Evolutionary conservation across 1,139 yeast species (phyloP).

Genomic region (Taiozyma sp.): DNA sequence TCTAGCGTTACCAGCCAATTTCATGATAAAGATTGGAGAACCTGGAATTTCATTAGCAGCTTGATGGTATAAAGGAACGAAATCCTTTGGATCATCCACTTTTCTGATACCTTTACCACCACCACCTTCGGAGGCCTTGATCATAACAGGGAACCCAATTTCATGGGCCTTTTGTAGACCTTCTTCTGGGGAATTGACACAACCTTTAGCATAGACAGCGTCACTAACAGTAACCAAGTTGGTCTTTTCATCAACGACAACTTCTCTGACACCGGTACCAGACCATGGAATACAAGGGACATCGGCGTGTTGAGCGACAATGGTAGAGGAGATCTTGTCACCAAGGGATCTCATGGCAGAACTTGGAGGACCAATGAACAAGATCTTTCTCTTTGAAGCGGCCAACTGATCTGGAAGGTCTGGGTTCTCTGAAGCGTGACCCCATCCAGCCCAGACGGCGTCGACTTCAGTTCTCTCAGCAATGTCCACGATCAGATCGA

Average conservation of each 20-base stretch:
- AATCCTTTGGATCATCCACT: conserved; percentile 75
- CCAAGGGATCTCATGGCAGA: conserved; percentile 99
- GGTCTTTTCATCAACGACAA: conserved; percentile 57
- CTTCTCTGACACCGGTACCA: conserved; percentile 92
- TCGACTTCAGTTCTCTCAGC: conserved; percentile 97
- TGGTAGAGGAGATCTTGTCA: conserved; percentile 94
- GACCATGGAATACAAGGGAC: conserved; percentile 99
- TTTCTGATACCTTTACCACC: conserved; percentile 98
- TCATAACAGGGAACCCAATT: conserved; percentile 96
- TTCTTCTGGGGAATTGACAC: conserved; percentile 82
- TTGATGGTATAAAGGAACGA: conserved; percentile 68
- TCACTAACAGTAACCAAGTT: conserved; percentile 88
- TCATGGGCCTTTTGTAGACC: conserved; percentile 78
- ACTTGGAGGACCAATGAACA: conserved; percentile 98
- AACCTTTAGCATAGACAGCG: conserved; percentile 78
- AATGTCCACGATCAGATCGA: conserved; percentile 90
- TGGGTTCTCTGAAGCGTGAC: conserved; percentile 99
- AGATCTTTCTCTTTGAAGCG: conserved; percentile 79
- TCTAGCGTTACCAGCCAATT: conserved; percentile 91
- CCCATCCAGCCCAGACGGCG: conserved; percentile 99
- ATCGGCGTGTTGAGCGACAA: conserved; percentile 96
- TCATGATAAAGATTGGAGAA: conserved; percentile 92
- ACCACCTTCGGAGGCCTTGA: conserved; percentile 98
- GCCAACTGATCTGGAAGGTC: conserved; percentile 89
- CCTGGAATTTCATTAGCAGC: conserved; percentile 96